A percentile compares a stretch with the other conserved stretches of the same genome.
These are phyloP conservation scores for Bryoglossum gracile DNA, from an alignment of 495 filamentous ascomycete genomes.

Conservation along the genomic window DNA sequence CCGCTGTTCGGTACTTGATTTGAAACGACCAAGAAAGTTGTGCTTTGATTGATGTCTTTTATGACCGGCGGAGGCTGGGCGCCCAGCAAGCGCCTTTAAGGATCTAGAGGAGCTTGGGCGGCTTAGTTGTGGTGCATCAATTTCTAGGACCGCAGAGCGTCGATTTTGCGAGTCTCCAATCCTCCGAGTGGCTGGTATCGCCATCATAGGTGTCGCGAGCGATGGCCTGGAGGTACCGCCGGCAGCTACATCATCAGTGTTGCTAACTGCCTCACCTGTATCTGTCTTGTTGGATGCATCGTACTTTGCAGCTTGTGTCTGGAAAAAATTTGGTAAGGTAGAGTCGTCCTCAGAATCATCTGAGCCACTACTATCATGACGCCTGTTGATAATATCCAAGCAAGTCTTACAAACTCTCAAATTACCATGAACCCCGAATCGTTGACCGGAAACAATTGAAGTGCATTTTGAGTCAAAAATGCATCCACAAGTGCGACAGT, in stretches of 20 bases:
- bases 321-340: conserved; percentile 43
- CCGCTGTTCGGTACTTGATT: conserved; percentile 34
- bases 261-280: conserved; percentile 19
- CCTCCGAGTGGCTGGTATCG: conserved; percentile 78
- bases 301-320: conserved; percentile 41
- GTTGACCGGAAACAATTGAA: conserved; percentile 71
- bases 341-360: conserved; percentile 75
- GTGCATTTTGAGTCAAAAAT: conserved; percentile 99
- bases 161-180: conserved; percentile 74
- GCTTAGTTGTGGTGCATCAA: conserved; percentile 65
- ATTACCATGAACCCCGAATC: conserved; percentile 80
- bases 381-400: conserved; percentile 80
- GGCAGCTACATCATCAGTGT: background rate
- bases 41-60: conserved; percentile 82
- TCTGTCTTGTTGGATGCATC: conserved; percentile 21
- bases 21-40: conserved; percentile 59
- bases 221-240: conserved; percentile 27
- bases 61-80: conserved; percentile 68
- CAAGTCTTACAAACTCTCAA: conserved; percentile 95
- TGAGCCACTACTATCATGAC: conserved; percentile 77
- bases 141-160: conserved; percentile 84
- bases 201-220: conserved; percentile 61
- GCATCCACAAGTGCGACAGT: conserved; percentile 89
- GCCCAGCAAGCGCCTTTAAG: conserved; percentile 66
- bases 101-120: conserved; percentile 89